A percentile compares a stretch with the other conserved stretches of the same genome.
Evolutionary conservation across 257 asterid species (phyloP).

Genomic region (Forsythia viridissima): DNA sequence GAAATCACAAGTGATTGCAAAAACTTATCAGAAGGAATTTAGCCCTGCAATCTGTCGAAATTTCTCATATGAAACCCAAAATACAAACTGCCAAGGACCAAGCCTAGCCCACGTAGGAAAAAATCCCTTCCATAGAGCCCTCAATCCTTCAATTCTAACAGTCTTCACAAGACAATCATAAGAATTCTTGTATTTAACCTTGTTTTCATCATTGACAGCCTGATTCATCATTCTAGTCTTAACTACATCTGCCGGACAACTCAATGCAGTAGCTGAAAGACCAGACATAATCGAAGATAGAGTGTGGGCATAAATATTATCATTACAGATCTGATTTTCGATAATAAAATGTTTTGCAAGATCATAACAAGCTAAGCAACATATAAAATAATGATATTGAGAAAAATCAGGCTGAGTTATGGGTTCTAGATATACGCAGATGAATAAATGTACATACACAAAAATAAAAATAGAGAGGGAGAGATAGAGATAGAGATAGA

Average conservation of each 20-base stretch:
- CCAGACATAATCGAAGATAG: conserved; percentile 82
- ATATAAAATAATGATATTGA: too few relatives aligned
- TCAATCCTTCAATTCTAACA: conserved; percentile 48
- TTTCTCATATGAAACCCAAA: conserved; percentile 87
- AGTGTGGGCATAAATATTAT: conserved; percentile 77
- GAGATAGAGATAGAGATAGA: too few relatives aligned
- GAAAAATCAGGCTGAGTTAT: too few relatives aligned
- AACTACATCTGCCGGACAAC: conserved; percentile 87
- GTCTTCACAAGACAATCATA: conserved; percentile 75
- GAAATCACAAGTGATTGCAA: neutral
- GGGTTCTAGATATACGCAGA: too few relatives aligned
- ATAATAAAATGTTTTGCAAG: conserved; percentile 69
- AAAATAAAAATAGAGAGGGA: too few relatives aligned
- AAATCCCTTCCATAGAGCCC: conserved; percentile 79
- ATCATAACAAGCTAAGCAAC: conserved; percentile 64
- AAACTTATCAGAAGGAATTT: conserved; percentile 50
- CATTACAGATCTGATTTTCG: conserved; percentile 50
- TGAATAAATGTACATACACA: too few relatives aligned
- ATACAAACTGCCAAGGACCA: conserved; percentile 94
- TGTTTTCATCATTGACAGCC: conserved; percentile 27
- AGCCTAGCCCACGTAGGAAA: conserved; percentile 96
- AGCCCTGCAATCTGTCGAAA: conserved; percentile 66
- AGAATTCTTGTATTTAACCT: conserved; percentile 49
- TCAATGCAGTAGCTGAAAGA: conserved; percentile 67
- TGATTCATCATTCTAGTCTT: conserved; percentile 91